Evolutionary conservation across 108 stramenopile species (phyloP), one percentile per base, ranked within the genome.

Genomic region (Conticribra guillardii): DNA sequence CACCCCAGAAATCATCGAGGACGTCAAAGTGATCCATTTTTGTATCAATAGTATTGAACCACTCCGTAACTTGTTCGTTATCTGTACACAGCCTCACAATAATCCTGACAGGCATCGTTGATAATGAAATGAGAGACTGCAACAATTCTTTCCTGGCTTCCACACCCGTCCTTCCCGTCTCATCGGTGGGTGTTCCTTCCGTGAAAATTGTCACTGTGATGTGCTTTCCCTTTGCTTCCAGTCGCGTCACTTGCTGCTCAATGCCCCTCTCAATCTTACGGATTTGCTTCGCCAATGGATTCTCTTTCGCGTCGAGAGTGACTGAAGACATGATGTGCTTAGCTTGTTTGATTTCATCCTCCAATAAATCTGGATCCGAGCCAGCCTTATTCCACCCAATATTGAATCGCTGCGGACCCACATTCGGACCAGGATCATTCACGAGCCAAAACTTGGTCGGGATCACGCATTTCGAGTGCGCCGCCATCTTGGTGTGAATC

Each of bases 31-130:
- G 64, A 34, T 91, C 89, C 51, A 87, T 28, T 48, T 86, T 37
- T 1, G 58, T 61, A 63, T 91, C 89, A 1, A 94, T 60, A 15
- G 60, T 49, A 41, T 89, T 71, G 53, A 86, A 94, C 54, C 77
- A 94, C 0, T 73, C 56, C 18, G 84, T 18, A 11, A 91, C 64
- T 5, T 45, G 37, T 14, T 84, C 80, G 22, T 91, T 87, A 61
- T 90, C 87, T 2, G 89, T 91, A 69, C 89, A 91, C 45, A 94
- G 68, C 9, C 90, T 82, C 4, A 94, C 27, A 17, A 91, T 80
- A n/a, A 89, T 50, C 79, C 82, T 87, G 2, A 86, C 88, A 1
- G 91, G 90, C 31, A 85, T 64, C 0, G 57, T 32, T 54, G 83
- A 74, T 22, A 89, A 28, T 17, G 73, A 51, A 17, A 64, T 33